Evolutionary conservation across 768 basidiomycete genomes (phyloP), one percentile per base, ranked within the genome.

Genomic region (Porpolomopsis calyptriformis): DNA sequence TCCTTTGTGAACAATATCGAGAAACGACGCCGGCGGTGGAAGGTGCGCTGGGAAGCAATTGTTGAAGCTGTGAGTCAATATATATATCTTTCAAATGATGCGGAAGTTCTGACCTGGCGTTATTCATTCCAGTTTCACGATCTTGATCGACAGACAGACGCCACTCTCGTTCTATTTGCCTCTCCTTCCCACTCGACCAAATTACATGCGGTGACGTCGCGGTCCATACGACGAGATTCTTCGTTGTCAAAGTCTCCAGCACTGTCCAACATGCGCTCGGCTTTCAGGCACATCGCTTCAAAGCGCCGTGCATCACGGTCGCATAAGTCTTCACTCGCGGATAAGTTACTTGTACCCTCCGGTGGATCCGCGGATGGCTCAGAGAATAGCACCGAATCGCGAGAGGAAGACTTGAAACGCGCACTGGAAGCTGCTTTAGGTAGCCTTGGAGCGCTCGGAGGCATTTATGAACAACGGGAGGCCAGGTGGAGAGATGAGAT

Each of bases 91-190:
- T 16, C 36, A 16, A 33, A 16, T 19, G 16, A 51, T 58, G 35
- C 23, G 58, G 60, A 53, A 62, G 55, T 52, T 61, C 52, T 61
- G 60, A 60, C 59, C 59, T 53, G 51, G 46, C 31, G 35, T 18
- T 38, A 12, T 51, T 46, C 35, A 20, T 51, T 26, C 16, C 52
- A 89, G 85, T 82, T 89, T 70, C 81, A 85, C 64, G 72, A 72
- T 25, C 64, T 89, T 24, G 85, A 88, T 63, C 72, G 83, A 36
- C 82, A 87, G 60, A 89, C 86, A 3, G 86, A 88, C 52, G 71
- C 85, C 8, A 87, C 83, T 0, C 72, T 89, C 66, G 62, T 88
- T 20, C 63, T 89, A 0, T 64, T 89, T 20, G 85, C 85, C 3
- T 74, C 85, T 0, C 86, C 85, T 0, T 77, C 84, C 2, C 85